These are phyloP conservation scores for Trichophaea hybrida DNA, from an alignment of 2,329 filamentous ascomycete species.

Conservation along the genomic window DNA sequence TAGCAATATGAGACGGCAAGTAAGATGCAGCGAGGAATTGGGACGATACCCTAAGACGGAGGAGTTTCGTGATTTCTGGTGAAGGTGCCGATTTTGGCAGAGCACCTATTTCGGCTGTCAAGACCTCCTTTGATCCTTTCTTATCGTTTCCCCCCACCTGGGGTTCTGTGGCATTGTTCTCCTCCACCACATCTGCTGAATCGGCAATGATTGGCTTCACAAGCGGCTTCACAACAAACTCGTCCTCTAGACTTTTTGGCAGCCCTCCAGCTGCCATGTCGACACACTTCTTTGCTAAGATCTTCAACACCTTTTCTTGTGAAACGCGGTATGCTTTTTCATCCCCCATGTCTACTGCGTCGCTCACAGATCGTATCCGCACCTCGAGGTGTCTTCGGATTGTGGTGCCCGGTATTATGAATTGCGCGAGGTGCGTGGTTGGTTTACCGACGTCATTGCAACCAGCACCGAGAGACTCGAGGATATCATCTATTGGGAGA, in stretches of 20 bases:
- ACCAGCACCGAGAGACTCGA: constrained; percentile 44
- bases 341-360: constrained; percentile 71
- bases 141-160: background rate
- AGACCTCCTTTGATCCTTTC: background rate
- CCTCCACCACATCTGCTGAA: constrained; percentile 39
- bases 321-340: constrained; percentile 75
- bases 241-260: constrained; percentile 70
- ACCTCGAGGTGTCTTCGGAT: constrained; percentile 24
- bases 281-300: constrained; percentile 57
- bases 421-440: background rate
- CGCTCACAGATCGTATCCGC: constrained; percentile 58
- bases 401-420: background rate
- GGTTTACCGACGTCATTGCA: constrained; percentile 32
- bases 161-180: constrained; percentile 29
- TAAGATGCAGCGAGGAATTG: constrained; percentile 51
- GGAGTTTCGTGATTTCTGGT: constrained; percentile 41
- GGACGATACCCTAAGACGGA: constrained; percentile 50
- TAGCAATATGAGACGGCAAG: constrained; percentile 36
- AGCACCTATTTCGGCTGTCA: background rate
- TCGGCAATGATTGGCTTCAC: constrained; percentile 44
- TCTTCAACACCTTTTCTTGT: constrained; percentile 50
- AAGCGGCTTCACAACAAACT: constrained; percentile 61
- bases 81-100: constrained; percentile 31
- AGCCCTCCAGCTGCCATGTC: constrained; percentile 51
- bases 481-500: constrained; percentile 54